Evolutionary conservation across 2,329 filamentous ascomycete genomes (phyloP).

Genomic region (Claviceps lovelessii): DNA sequence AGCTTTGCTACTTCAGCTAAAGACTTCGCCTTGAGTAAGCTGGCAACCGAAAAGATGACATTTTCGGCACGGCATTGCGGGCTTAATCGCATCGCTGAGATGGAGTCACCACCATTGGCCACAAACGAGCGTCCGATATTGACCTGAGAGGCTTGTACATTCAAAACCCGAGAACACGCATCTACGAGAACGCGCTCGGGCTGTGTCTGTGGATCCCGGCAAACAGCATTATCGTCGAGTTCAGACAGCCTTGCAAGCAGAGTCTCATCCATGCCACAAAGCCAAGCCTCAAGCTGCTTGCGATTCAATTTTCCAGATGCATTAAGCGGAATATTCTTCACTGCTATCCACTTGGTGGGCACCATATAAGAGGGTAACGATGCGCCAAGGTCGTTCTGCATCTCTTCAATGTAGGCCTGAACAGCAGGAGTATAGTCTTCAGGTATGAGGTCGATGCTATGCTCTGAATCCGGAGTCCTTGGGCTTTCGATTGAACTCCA

Average conservation of each 20-base stretch:
- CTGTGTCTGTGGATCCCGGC: background rate
- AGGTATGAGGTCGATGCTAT: background rate
- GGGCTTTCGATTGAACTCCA: background rate
- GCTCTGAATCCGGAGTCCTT: background rate
- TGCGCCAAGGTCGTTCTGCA: slow-evolving; percentile 4
- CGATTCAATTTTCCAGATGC: slow-evolving; percentile 9
- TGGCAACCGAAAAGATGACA: slow-evolving; percentile 16
- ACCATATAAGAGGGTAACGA: slow-evolving; percentile 10
- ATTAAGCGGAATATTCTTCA: slow-evolving; percentile 7
- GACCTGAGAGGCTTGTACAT: slow-evolving; percentile 17
- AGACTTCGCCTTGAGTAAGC: background rate
- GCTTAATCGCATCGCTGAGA: slow-evolving; percentile 27
- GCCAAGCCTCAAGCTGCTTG: slow-evolving; percentile 1
- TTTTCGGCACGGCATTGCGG: slow-evolving; percentile 21
- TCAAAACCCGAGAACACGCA: slow-evolving; percentile 28
- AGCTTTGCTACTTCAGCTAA: background rate
- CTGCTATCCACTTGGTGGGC: slow-evolving; percentile 7
- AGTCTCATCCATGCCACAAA: background rate
- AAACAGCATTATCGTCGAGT: background rate
- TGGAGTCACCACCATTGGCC: slow-evolving; percentile 29
- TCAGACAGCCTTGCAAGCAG: background rate
- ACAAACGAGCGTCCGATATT: slow-evolving; percentile 22
- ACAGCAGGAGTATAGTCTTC: background rate
- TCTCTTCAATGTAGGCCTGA: slow-evolving; percentile 1
- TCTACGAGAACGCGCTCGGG: slow-evolving; percentile 4